These are phyloP conservation scores for Candida ponderosae DNA, from an alignment of 805 yeast species.

Conservation along the genomic window DNA sequence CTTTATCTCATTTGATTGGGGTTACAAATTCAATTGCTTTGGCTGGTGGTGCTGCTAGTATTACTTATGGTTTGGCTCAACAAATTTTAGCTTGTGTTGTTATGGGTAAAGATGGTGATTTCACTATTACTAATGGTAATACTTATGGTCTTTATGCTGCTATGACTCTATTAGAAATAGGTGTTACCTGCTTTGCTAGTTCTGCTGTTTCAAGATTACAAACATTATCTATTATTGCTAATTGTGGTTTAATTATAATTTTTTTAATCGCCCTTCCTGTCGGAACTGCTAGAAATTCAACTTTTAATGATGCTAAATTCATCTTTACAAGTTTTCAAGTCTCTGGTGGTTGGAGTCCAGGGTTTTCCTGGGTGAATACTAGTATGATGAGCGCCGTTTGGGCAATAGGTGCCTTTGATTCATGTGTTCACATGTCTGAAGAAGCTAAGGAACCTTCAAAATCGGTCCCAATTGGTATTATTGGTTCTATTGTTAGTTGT, in stretches of 20 bases:
- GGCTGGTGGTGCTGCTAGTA: slow-evolving; percentile 50
- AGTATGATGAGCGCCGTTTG: slow-evolving; percentile 62
- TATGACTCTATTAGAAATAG: slow-evolving; percentile 38
- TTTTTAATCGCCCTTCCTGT: slow-evolving; percentile 53
- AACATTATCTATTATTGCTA: slow-evolving; percentile 42
- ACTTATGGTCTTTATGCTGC: slow-evolving; percentile 56
- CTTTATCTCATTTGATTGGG: slow-evolving; percentile 49
- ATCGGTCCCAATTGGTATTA: slow-evolving; percentile 60
- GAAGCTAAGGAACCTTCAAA: slow-evolving; percentile 57
- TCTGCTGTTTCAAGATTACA: slow-evolving; percentile 46
- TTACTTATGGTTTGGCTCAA: slow-evolving; percentile 50
- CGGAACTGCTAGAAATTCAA: slow-evolving; percentile 32
- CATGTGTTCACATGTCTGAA: slow-evolving; percentile 67
- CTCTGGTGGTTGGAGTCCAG: slow-evolving; percentile 45
- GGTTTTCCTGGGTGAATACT: slow-evolving; percentile 45
- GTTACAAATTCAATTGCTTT: slow-evolving; percentile 53
- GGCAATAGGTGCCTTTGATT: slow-evolving; percentile 72
- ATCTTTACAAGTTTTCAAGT: slow-evolving; percentile 49
- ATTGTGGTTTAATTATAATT: slow-evolving; percentile 39
- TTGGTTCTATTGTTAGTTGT: slow-evolving; percentile 49
- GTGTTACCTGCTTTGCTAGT: slow-evolving; percentile 45
- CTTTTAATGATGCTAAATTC: slow-evolving; percentile 40
- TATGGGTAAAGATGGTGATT: slow-evolving; percentile 34
- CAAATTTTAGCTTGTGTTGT: slow-evolving; percentile 47
- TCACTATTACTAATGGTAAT: slow-evolving; percentile 39